A percentile compares a stretch with the other conserved stretches of the same genome.
phyloP scores from a whole-genome alignment of 768 basidiomycete species.

The Filobasidium floriforme region DNA sequence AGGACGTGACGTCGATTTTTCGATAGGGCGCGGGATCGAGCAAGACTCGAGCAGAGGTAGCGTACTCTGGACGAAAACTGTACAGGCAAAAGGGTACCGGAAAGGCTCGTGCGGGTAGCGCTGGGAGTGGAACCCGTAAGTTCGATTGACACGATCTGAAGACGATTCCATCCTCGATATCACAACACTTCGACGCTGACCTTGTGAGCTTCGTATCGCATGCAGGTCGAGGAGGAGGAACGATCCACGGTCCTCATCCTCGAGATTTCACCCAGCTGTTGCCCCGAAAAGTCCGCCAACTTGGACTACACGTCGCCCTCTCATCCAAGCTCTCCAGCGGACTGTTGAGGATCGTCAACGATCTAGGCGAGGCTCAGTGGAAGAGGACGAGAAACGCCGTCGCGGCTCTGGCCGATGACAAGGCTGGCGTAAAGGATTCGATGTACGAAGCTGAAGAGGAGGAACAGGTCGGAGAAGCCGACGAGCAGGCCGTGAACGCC shows the following conservation, averaged over 20 bases:
- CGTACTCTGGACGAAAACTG: constrained; percentile 81
- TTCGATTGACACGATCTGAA: background rate
- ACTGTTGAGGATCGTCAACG: constrained; percentile 62
- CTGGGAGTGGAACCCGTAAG: constrained; percentile 50
- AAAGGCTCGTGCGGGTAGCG: constrained; percentile 79
- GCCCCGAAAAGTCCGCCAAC: constrained; percentile 81
- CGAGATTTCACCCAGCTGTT: constrained; percentile 86
- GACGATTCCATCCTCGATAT: background rate
- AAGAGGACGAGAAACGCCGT: constrained; percentile 50
- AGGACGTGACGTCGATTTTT: background rate
- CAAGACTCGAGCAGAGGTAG: constrained; percentile 83
- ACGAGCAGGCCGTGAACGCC: constrained; percentile 53
- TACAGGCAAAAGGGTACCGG: constrained; percentile 87
- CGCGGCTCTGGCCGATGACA: constrained; percentile 59
- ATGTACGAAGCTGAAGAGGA: background rate
- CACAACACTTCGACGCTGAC: too few species aligned
- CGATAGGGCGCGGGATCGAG: constrained; percentile 69
- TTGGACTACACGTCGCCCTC: constrained; percentile 86
- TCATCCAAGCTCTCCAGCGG: constrained; percentile 72
- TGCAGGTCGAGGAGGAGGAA: constrained; percentile 77
- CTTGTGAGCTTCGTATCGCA: constrained; percentile 53
- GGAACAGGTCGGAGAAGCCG: constrained; percentile 59
- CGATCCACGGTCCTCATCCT: constrained; percentile 83
- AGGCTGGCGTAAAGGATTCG: constrained; percentile 1
- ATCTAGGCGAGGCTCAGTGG: constrained; percentile 38